These are phyloP conservation scores for Neopestalotiopsis clavispora DNA, from an alignment of 2,329 filamentous ascomycete genomes.

Conservation along the genomic window DNA sequence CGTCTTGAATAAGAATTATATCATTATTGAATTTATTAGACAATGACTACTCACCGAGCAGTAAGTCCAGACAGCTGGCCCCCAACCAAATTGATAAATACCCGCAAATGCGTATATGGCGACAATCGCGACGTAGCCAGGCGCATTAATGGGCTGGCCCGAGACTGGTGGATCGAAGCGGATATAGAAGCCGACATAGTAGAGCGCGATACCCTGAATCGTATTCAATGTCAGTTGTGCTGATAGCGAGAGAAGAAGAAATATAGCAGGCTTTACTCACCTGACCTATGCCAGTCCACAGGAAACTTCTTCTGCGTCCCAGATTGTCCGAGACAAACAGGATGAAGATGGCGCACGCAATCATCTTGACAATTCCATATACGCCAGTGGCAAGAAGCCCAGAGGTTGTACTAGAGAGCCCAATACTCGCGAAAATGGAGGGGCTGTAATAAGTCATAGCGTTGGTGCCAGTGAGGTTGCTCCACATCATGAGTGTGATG, in stretches of 20 bases:
- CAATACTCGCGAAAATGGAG: conserved; percentile 70
- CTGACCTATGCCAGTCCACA: conserved; percentile 69
- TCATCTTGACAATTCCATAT: conserved; percentile 74
- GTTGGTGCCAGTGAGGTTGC: conserved; percentile 55
- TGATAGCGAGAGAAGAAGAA: too few relatives aligned
- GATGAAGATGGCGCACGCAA: conserved; percentile 67
- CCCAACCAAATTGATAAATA: conserved; percentile 73
- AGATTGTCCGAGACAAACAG: conserved; percentile 72
- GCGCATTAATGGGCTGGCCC: conserved; percentile 54
- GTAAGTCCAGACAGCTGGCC: conserved; percentile 75
- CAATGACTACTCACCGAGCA: conserved; percentile 25
- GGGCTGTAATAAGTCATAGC: conserved; percentile 70
- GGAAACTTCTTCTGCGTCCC: conserved; percentile 63
- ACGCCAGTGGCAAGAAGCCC: conserved; percentile 75
- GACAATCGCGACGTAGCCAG: conserved; percentile 72
- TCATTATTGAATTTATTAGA: conserved; percentile 32
- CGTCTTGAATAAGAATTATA: neutral
- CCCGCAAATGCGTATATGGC: conserved; percentile 75
- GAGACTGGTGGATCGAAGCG: conserved; percentile 62
- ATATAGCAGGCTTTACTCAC: neutral
- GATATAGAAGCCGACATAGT: conserved; percentile 75
- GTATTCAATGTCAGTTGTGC: too few relatives aligned
- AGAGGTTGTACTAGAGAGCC: conserved; percentile 58
- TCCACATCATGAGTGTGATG: conserved; percentile 56
- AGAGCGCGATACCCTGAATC: conserved; percentile 54